Evolutionary conservation across 768 basidiomycete genomes (phyloP), one percentile per base, ranked within the genome.

Genomic region (Kwoniella pini): DNA sequence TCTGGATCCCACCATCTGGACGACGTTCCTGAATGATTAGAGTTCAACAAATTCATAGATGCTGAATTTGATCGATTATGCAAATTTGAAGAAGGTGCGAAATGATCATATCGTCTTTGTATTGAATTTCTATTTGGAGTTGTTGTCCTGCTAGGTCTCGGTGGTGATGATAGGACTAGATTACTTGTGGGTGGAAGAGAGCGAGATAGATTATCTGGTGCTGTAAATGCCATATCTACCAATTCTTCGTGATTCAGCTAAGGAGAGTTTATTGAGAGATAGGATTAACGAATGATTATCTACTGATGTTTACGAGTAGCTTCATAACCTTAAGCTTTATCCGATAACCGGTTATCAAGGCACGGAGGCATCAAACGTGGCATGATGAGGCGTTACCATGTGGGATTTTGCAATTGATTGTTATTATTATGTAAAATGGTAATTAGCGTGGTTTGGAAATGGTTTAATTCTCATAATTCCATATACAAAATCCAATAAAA

Each of bases 1-100:
- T 57, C 55, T 4, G 55, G 45, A 48, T 49, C 55, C 13, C 45
- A 28, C 27, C 45, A 46, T 46, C 33, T 36, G 7, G 33, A 15
- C 33, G 33, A 15, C 33, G 7, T 7, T 7, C 7, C 33, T 7
- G 33, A 36, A 36, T 7, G 15, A 36, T 36, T 7, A 36, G 33
- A 15, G 33, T 36, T 7, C 33, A 36, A 15, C 33, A 7, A 15
- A 15, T 46, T 46, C 13, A 46, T 46, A 19, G 21, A 46, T 27
- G 22, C 5, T 28, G 27, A 46, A 19, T 22, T 3, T 26, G 12
- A 24, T 30, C 15, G 11, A 0, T 28, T 0, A 27, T 46, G 27
- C 45, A 22, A 11, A 7, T 7, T 36, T 15, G 33, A 15, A 7
- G 33, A 36, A 36, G 45, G 27, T 26, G 24, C 24, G 26, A 46